Evolutionary conservation across 495 filamentous ascomycete species (phyloP), one percentile per base, ranked within the genome.

Genomic region (Xylaria longipes): DNA sequence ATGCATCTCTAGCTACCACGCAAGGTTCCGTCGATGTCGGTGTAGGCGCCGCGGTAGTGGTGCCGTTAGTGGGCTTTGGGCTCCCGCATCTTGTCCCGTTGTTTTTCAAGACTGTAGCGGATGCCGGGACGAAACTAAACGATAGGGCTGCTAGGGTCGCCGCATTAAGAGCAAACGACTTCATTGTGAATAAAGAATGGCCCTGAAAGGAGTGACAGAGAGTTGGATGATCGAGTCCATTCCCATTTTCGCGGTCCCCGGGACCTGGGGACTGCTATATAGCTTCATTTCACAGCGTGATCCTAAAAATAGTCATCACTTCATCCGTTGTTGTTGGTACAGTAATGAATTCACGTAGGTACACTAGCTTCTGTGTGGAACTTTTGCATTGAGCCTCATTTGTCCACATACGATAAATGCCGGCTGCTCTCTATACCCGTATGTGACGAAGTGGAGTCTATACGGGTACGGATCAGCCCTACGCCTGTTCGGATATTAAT

Each of bases 1-100:
- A 69, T 58, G 66, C 54, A n/a, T 69, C 66, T 48, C 66, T 20
- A 22, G 66, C 66, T 61, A 69, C 43, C 39, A 48, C 66, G 17
- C 66, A 69, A 5, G 66, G 66, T 31, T 69, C 52, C 11, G 20
- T 56, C 48, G 65, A n/a, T 11, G 66, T 69, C 37, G 66, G 66
- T 12, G 66, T 61, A 35, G 66, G 66, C 17, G 17, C 27, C 20
- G 66, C 66, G 0, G 66, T 69, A 17, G 27, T 69, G 12, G 66
- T 61, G 12, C 65, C 48, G 20, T 39, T 56, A 11, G 65, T 67
- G 7, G 63, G 63, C 45, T 35, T 66, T 9, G 63, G 27, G 8
- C 15, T 20, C 22, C 46, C 63, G 45, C 65, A 67, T 22, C n/a
- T 37, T 67, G 31, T 67, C 6, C 48, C 65, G 22, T 67, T 56